Evolutionary conservation across 1,284 basidiomycete species (phyloP).

Genomic region (Xerocomus nothofagi): DNA sequence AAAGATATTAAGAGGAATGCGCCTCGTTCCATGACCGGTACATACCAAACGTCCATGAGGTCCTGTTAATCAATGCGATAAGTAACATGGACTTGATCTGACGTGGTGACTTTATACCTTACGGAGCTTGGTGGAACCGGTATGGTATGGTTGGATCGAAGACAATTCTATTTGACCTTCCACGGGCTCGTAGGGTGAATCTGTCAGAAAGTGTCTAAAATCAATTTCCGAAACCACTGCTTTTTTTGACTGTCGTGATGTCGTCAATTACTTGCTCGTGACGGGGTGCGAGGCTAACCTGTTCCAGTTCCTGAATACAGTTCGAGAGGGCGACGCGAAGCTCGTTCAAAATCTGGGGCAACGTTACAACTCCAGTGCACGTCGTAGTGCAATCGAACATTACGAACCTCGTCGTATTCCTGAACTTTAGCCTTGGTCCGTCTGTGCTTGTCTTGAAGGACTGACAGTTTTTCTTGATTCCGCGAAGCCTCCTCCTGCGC

Average conservation of each 20-base stretch:
- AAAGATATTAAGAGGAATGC: neutral
- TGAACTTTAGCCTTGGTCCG: conserved; percentile 17
- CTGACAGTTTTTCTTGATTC: conserved; percentile 10
- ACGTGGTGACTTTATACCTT: conserved; percentile 18
- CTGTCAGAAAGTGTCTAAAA: conserved; percentile 7
- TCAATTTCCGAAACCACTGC: conserved; percentile 18
- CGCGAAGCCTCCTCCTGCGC: conserved; percentile 14
- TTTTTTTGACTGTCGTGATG: conserved; percentile 12
- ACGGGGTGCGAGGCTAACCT: conserved; percentile 9
- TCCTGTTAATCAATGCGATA: conserved; percentile 8
- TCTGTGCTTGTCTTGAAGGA: conserved; percentile 27
- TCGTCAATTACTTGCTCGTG: conserved; percentile 1
- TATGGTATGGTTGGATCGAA: conserved; percentile 10
- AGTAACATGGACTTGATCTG: neutral
- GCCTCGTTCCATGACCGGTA: neutral
- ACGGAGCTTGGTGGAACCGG: neutral
- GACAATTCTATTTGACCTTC: conserved; percentile 16
- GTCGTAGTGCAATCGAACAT: neutral
- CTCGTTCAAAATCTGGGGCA: conserved; percentile 20
- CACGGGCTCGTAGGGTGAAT: conserved; percentile 11
- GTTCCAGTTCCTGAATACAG: conserved; percentile 24
- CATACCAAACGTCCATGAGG: conserved; percentile 12
- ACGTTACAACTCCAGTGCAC: conserved; percentile 1
- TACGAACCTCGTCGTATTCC: conserved; percentile 24
- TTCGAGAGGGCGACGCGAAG: conserved; percentile 19